phyloP scores from a whole-genome alignment of 2,329 filamentous ascomycete species.

The Drechslera avenae region DNA sequence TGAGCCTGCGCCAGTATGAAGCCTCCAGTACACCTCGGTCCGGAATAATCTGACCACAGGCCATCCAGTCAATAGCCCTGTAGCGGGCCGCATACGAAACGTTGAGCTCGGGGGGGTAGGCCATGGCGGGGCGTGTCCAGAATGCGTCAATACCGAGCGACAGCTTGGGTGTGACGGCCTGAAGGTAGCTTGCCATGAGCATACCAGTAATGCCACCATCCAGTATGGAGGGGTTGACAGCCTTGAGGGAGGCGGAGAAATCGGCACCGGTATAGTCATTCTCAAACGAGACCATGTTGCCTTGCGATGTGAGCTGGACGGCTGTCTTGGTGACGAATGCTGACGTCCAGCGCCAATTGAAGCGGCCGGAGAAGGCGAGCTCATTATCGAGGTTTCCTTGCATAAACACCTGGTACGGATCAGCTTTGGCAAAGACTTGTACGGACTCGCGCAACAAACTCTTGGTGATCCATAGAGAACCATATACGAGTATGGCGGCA shows the following conservation, averaged over 20 bases:
- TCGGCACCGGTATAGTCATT: constrained; percentile 93
- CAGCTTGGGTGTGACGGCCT: constrained; percentile 85
- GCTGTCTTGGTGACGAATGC: constrained; percentile 84
- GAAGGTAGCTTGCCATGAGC: constrained; percentile 93
- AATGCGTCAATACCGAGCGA: constrained; percentile 89
- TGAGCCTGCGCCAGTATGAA: constrained; percentile 91
- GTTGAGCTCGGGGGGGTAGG: constrained; percentile 86
- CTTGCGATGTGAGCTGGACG: constrained; percentile 81
- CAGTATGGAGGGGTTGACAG: constrained; percentile 91
- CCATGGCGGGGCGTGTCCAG: constrained; percentile 86
- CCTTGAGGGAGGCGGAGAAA: constrained; percentile 91
- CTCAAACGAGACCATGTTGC: constrained; percentile 91
- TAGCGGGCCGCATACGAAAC: constrained; percentile 91
- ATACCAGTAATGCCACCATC: constrained; percentile 94
- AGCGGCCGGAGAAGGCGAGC: constrained; percentile 81
- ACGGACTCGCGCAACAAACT: constrained; percentile 59
- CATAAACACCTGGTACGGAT: constrained; percentile 74
- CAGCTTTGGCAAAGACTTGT: constrained; percentile 20
- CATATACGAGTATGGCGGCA: constrained; percentile 94
- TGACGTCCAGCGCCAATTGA: constrained; percentile 89
- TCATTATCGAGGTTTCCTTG: constrained; percentile 97
- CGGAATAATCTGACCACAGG: constrained; percentile 84
- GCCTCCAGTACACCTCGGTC: constrained; percentile 81
- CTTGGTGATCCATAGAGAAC: constrained; percentile 92
- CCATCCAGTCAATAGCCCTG: constrained; percentile 90